A percentile compares a stretch with the other conserved stretches of the same genome.
These are phyloP conservation scores for Paramecium biaurelia DNA, from an alignment of 73 alveolate genomes.

Conservation along the genomic window DNA sequence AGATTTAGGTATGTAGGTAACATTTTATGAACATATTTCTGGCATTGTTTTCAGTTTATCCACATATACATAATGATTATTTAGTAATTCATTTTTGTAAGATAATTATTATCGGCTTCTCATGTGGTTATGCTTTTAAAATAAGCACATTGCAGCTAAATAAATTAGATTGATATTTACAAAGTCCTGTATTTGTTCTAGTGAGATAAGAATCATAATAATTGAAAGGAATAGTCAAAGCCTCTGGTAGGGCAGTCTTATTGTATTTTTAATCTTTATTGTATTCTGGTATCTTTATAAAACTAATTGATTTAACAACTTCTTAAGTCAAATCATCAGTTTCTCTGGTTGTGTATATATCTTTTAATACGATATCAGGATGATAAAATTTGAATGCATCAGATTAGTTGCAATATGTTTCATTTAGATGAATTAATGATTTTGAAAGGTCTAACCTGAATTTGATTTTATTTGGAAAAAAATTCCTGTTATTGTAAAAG, in stretches of 20 bases:
- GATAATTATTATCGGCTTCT: background rate
- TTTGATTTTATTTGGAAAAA: too few species aligned
- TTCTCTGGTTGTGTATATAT: background rate
- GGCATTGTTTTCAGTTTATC: background rate
- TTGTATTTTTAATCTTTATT: background rate
- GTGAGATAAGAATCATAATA: background rate
- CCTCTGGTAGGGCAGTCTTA: background rate
- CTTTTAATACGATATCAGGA: background rate
- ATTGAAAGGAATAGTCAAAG: background rate
- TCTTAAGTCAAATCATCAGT: background rate
- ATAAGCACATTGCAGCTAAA: background rate
- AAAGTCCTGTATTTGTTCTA: background rate
- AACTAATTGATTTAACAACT: background rate
- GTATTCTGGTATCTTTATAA: background rate
- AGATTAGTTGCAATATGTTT: background rate
- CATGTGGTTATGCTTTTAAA: constrained; percentile 14
- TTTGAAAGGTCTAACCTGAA: background rate
- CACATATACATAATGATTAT: background rate
- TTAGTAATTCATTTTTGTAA: background rate
- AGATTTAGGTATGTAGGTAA: too few species aligned
- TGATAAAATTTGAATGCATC: background rate
- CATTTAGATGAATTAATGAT: background rate
- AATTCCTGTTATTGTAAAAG: background rate
- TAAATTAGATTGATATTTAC: background rate
- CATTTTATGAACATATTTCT: background rate